Percentiles rank a stretch among this genome's conserved stretches.
Conservation (phyloP, 495 filamentous ascomycete genomes). For the Parachaetomium inaequale region DNA sequence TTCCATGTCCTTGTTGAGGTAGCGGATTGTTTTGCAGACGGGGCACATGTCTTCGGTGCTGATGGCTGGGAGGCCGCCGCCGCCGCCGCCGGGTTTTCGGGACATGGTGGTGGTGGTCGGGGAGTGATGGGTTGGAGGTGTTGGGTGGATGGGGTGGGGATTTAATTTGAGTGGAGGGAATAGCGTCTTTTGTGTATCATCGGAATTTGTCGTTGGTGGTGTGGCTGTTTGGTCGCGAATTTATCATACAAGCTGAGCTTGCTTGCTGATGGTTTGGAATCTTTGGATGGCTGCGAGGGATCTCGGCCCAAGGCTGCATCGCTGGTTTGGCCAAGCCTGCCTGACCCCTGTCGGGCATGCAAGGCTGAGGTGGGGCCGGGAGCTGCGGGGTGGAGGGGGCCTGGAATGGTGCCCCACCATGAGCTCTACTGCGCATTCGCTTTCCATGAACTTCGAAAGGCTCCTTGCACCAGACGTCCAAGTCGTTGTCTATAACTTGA, state of each 20-base stretch:
- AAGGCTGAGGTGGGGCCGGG: background rate
- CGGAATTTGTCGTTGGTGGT: too few species aligned
- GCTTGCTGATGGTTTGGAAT: background rate
- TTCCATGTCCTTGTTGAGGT: conserved; percentile 87
- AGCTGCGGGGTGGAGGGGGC: conserved; percentile 10
- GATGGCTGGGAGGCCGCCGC: conserved; percentile 22
- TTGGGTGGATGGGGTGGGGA: too few species aligned
- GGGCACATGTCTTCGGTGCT: conserved; percentile 75
- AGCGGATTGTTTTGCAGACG: conserved; percentile 91
- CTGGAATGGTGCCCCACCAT: conserved; percentile 17
- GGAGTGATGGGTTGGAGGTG: too few species aligned
- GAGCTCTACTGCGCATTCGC: conserved; percentile 9
- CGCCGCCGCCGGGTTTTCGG: conserved; percentile 23
- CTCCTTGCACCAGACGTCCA: background rate
- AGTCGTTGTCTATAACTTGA: background rate
- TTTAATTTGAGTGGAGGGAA: too few species aligned
- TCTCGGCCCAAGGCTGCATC: background rate
- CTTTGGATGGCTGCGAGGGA: background rate
- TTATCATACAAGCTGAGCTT: background rate
- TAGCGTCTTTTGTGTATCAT: too few species aligned
- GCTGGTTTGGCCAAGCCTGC: background rate
- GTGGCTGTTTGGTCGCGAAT: background rate
- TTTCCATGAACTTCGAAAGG: conserved; percentile 29
- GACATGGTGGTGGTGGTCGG: conserved; percentile 32
- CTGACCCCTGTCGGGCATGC: background rate